Base-by-base conservation (phyloP, 2,329 filamentous ascomycete species). In the Phialophora tarda region DNA sequence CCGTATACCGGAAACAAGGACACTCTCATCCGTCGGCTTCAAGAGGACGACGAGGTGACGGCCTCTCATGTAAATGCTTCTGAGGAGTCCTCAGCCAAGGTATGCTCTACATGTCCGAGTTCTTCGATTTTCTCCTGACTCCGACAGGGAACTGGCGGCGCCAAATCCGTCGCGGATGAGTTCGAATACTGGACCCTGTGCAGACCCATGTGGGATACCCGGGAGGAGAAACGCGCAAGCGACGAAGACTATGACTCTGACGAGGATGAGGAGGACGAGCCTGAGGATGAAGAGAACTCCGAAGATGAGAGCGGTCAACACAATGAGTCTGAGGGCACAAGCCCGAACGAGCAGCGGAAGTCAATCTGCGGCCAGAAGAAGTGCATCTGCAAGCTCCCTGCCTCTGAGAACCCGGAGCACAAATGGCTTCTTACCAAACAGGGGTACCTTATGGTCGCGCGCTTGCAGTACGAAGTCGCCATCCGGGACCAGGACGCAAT, bases 311-410 rank as follows among this genome's bases (percentile, higher is more conserved):
- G 44, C 10, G 21, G 17, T 26, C 30, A 30, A 23, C 7, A 28
- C 8, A 10, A 28, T 32, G 34, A 44, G 3, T n/a, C 44, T 34
- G n/a, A 28, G 21, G 57, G 4, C 26, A 50, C 24, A 4, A 28
- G 30, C 30, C n/a, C 23, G 21, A n/a, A 3, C 21, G 57, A 11
- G 28, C 57, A 47, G 28, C 58, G 58, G 17, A 41, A 60, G 38
- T 59, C 48, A 8, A 48, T 56, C 21, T 66, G 63, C 55, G 55
- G 54, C 44, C 21, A 8, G 2, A 48, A 58, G n/a, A 12, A 48
- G 11, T 64, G 64, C 47, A 48, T 60, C 8, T 61, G 65, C 56
- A 60, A 61, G 41, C 26, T 57, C 10, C 57, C 65, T 5, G 41
- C 50, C 41, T 23, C 57, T 14, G 54, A 61, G 58, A 34, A 57